A percentile compares a stretch with the other conserved stretches of the same genome.
Conservation (phyloP, 352 stramenopile species). For the Phytophthora megakarya region DNA sequence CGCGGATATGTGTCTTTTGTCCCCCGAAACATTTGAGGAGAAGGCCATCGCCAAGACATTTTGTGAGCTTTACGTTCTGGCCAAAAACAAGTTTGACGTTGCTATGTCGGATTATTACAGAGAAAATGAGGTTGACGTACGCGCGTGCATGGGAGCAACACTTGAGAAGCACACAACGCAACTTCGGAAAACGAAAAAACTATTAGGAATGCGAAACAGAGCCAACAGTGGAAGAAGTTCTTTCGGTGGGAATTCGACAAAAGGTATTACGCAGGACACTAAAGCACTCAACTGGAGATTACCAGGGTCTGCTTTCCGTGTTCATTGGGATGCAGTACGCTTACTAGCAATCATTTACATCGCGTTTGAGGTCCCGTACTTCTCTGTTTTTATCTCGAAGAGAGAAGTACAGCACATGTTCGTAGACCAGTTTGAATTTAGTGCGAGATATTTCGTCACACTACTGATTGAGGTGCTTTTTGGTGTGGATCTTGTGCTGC, state of each 20-base stretch:
- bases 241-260: slow-evolving; percentile 3
- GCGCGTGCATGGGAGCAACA: slow-evolving; percentile 44
- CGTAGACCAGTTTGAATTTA: slow-evolving; percentile 37
- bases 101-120: slow-evolving; percentile 61
- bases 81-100: slow-evolving; percentile 66
- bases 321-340: slow-evolving; percentile 53
- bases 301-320: slow-evolving; percentile 55
- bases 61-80: slow-evolving; percentile 80
- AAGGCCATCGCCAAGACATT: slow-evolving; percentile 79
- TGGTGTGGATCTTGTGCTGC: slow-evolving; percentile 47
- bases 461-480: slow-evolving; percentile 63
- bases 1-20: slow-evolving; percentile 61
- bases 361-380: slow-evolving; percentile 76
- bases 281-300: slow-evolving; percentile 40
- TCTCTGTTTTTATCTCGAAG: slow-evolving; percentile 65
- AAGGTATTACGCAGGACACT: not conserved
- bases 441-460: slow-evolving; percentile 38
- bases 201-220: slow-evolving; percentile 54
- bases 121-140: slow-evolving; percentile 31
- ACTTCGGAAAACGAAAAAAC: slow-evolving; percentile 76
- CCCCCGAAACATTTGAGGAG: slow-evolving; percentile 65
- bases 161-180: slow-evolving; percentile 68
- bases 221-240: slow-evolving; percentile 19
- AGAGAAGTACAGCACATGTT: slow-evolving; percentile 54
- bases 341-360: slow-evolving; percentile 55